Percentiles rank a stretch among this genome's conserved stretches.
Conservation (phyloP, 768 basidiomycete genomes). For the Pisolithus albus region DNA sequence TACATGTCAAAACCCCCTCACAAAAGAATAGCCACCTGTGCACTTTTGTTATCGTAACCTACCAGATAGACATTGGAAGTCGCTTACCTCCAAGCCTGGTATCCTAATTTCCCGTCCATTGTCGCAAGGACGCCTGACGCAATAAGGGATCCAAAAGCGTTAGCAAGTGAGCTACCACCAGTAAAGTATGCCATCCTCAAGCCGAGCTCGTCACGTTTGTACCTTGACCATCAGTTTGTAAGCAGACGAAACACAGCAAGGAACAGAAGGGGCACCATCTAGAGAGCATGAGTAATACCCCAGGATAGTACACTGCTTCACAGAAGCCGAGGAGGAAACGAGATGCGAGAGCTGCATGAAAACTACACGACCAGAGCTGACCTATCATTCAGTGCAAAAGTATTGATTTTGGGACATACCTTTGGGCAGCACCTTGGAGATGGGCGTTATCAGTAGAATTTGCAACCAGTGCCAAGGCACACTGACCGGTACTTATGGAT, state of each 20-base stretch:
- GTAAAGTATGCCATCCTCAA: constrained; percentile 58
- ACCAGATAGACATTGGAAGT: neutral
- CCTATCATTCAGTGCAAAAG: constrained; percentile 3
- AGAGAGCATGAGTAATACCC: constrained; percentile 57
- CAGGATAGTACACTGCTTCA: constrained; percentile 66
- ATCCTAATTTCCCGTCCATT: constrained; percentile 62
- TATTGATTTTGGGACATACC: constrained; percentile 1
- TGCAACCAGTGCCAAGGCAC: neutral
- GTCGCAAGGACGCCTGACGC: constrained; percentile 67
- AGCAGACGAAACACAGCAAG: neutral
- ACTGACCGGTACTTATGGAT: constrained; percentile 45
- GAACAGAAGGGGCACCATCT: constrained; percentile 39
- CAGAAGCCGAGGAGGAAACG: constrained; percentile 75
- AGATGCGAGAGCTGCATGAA: constrained; percentile 51
- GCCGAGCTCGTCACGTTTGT: constrained; percentile 63
- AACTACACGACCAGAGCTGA: constrained; percentile 32
- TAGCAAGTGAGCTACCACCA: constrained; percentile 68
- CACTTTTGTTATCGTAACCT: neutral
- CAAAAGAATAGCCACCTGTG: constrained; percentile 65
- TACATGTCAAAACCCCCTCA: constrained; percentile 53
- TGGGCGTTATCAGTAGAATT: neutral
- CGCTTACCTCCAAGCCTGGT: constrained; percentile 63
- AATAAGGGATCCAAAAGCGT: constrained; percentile 74
- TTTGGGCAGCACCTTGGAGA: constrained; percentile 32
- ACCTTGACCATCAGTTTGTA: constrained; percentile 18